Evolutionary conservation across 164 flowering plant species (phyloP).

Genomic region (Macadamia tetraphylla): DNA sequence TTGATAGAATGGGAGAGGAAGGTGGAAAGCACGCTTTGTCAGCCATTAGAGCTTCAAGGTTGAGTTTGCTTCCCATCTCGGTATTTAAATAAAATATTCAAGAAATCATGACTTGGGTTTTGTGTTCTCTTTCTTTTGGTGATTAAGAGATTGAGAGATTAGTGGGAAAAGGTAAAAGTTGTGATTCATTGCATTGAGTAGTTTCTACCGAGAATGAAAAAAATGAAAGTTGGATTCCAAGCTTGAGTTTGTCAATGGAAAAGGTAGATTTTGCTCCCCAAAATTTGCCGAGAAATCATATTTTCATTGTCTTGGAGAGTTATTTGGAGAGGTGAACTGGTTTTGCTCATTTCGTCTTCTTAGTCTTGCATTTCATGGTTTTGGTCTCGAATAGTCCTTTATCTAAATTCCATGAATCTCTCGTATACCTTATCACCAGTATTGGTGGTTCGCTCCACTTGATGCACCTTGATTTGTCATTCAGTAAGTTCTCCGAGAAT

Average conservation of each 20-base stretch:
- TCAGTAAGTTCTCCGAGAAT: not conserved
- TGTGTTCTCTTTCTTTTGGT: not conserved
- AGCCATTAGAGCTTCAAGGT: conserved; percentile 52
- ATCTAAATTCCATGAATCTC: not conserved
- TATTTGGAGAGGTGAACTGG: not conserved
- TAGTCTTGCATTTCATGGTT: not conserved
- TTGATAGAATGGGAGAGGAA: too few species aligned
- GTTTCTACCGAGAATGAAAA: not conserved
- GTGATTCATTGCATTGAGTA: conserved; percentile 20
- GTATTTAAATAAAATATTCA: too few species aligned
- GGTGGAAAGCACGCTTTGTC: conserved; percentile 39
- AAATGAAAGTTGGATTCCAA: not conserved
- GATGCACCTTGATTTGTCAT: not conserved
- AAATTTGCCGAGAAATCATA: not conserved
- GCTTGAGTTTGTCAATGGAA: not conserved
- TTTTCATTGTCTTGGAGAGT: not conserved
- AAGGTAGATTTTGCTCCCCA: not conserved
- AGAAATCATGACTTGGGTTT: not conserved
- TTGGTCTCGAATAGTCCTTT: not conserved
- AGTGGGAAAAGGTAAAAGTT: not conserved
- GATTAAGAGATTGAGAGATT: not conserved
- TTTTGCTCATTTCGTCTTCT: not conserved
- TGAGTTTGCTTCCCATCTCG: conserved; percentile 12
- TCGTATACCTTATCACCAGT: not conserved
- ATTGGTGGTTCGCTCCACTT: not conserved